phyloP scores from a whole-genome alignment of 2,329 filamentous ascomycete genomes.

The Fusarium fracticaudum region DNA sequence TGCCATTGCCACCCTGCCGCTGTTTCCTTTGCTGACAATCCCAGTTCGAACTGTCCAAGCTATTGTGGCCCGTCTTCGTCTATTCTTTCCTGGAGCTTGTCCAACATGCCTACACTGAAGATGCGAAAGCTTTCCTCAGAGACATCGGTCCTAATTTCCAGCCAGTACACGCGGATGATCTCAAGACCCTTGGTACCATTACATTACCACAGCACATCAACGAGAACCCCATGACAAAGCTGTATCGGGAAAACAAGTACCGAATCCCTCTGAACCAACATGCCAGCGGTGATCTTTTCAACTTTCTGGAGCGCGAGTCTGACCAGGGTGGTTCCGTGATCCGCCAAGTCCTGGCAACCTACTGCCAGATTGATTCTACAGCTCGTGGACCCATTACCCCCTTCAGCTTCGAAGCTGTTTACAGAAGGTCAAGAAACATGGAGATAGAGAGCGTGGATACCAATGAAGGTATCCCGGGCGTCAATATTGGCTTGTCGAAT shows the following conservation, averaged over 20 bases:
- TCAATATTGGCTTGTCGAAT: conserved; percentile 69
- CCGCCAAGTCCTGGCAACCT: conserved; percentile 73
- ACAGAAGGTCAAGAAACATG: conserved; percentile 65
- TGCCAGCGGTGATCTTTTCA: conserved; percentile 82
- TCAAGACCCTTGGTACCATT: conserved; percentile 78
- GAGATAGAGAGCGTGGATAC: conserved; percentile 72
- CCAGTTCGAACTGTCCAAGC: conserved; percentile 84
- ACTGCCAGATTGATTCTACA: conserved; percentile 68
- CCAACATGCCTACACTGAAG: conserved; percentile 73
- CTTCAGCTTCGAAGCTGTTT: conserved; percentile 70
- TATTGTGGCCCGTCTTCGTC: conserved; percentile 93
- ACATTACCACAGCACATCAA: conserved; percentile 80
- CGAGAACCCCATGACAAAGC: conserved; percentile 78
- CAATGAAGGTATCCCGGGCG: conserved; percentile 71
- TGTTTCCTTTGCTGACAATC: conserved; percentile 25
- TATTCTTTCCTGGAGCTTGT: conserved; percentile 90
- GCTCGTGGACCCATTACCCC: conserved; percentile 71
- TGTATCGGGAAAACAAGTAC: conserved; percentile 90
- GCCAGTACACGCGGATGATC: conserved; percentile 80
- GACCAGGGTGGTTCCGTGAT: conserved; percentile 83
- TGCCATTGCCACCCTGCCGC: conserved; percentile 26
- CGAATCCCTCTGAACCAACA: conserved; percentile 88
- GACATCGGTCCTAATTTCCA: conserved; percentile 76
- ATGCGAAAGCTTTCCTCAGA: conserved; percentile 78
- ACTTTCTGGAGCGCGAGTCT: conserved; percentile 88